Evolutionary conservation across 208 protist species (phyloP), one percentile per base, ranked within the genome.

Genomic region (Trypanosoma boissoni): DNA sequence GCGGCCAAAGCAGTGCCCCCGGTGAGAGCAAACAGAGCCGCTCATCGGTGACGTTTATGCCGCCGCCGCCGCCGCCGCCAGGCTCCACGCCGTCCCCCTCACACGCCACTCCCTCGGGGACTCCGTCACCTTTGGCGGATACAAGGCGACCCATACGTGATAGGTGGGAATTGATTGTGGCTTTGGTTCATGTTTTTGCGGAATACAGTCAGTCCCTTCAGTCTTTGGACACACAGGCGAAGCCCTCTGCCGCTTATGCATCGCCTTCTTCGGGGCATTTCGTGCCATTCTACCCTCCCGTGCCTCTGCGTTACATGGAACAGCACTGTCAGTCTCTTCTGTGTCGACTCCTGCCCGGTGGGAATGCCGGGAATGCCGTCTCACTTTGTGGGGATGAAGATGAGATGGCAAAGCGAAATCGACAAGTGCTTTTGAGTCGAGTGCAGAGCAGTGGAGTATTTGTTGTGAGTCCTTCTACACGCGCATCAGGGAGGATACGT

Each of bases 261-360:
- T n/a, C n/a, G n/a, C n/a, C n/a, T 20, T 23, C 16, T 10, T 34
- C 1, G 27, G 24, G 39, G 4, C 20, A 42, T 23, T 32, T 20
- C 1, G 63, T 61, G 12, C 63, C 63, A 1, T 60, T 69, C 24
- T 57, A 62, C 57, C 55, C 55, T 24, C 63, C 53, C 36, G 54
- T 69, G 20, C 63, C 63, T 23, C 39, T 69, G 21, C n/a, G 46
- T 2, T 61, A 57, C 18, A 10, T 69, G 29, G 63, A 69, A 29
- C 27, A 55, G 37, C 23, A 61, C 21, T 69, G 60, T 43, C 54
- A 69, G 37, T 12, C 53, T n/a, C 26, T 69, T 43, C 29, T 69
- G 12, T 37, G 26, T 18, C 42, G 55, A 21, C 48, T 62, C 3
- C 28, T 62, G n/a, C 54, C 54, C 14, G 52, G 32, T 10, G 29